Percentiles rank a stretch among this genome's conserved stretches.
These are phyloP conservation scores for Martensiomyces pterosporus DNA, from an alignment of 192 early-diverging fungal genomes.

Conservation along the genomic window DNA sequence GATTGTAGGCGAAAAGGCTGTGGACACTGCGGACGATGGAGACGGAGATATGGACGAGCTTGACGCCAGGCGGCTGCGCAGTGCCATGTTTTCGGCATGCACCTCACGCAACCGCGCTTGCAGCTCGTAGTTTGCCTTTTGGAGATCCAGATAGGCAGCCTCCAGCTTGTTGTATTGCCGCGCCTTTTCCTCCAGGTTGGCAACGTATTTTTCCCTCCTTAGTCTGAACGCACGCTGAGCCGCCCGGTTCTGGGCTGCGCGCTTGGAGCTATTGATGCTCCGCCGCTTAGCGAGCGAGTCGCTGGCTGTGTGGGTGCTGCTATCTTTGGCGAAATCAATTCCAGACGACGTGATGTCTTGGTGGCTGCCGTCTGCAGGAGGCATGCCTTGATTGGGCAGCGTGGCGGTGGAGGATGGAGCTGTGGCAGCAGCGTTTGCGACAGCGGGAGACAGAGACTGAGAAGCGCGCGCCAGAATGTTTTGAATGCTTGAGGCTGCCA, in stretches of 20 bases:
- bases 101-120: constrained; percentile 20
- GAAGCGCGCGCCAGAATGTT: constrained; percentile 12
- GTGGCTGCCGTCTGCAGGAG: constrained; percentile 8
- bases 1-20: constrained; percentile 10
- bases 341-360: constrained; percentile 19
- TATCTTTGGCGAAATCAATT: constrained; percentile 22
- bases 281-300: constrained; percentile 27
- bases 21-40: constrained; percentile 6
- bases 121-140: constrained; percentile 39
- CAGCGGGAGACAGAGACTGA: too few species aligned
- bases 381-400: not conserved
- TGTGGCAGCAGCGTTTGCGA: constrained; percentile 5
- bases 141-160: constrained; percentile 37
- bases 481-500: constrained; percentile 23
- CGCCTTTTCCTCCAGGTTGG: constrained; percentile 46
- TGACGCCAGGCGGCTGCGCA: constrained; percentile 27
- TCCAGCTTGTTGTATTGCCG: constrained; percentile 40
- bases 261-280: constrained; percentile 49
- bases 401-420: not conserved
- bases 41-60: constrained; percentile 20
- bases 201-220: constrained; percentile 42
- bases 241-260: constrained; percentile 48
- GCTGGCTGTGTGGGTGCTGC: constrained; percentile 10
- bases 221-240: constrained; percentile 47
- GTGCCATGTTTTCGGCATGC: constrained; percentile 20